A percentile compares a stretch with the other conserved stretches of the same genome.
These are phyloP conservation scores for Termitomyces sp. DNA, from an alignment of 768 basidiomycete species.

Conservation along the genomic window DNA sequence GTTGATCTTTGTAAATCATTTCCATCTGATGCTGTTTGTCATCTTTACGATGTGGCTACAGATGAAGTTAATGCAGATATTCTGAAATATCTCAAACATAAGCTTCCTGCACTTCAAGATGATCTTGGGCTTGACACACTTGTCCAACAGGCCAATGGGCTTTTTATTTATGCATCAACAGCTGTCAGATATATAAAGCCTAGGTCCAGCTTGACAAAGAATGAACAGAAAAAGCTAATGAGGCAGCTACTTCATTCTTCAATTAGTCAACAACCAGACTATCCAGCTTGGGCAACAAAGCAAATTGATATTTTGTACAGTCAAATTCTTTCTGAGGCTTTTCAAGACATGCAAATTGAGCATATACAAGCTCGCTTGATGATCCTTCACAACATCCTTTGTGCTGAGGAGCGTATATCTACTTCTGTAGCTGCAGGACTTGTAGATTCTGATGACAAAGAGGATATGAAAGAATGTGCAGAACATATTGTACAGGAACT, in stretches of 20 bases:
- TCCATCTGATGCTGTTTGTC: too few relatives aligned
- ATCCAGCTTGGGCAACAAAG: background rate
- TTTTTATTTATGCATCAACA: too few relatives aligned
- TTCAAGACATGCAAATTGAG: background rate
- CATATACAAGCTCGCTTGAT: background rate
- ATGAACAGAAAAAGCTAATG: background rate
- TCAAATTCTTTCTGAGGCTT: background rate
- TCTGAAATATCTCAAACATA: too few relatives aligned
- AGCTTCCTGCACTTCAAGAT: too few relatives aligned
- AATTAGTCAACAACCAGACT: background rate
- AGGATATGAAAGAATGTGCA: background rate
- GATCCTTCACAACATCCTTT: background rate
- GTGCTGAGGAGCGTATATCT: too few relatives aligned
- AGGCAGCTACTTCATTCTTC: background rate
- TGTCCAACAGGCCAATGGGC: too few relatives aligned
- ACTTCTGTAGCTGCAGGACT: background rate
- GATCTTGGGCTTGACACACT: too few relatives aligned
- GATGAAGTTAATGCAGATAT: too few relatives aligned
- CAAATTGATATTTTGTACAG: background rate
- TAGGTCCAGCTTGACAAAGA: background rate
- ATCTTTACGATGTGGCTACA: too few relatives aligned
- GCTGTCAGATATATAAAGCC: too few relatives aligned
- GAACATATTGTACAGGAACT: background rate
- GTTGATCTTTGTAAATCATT: too few relatives aligned
- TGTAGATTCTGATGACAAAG: background rate